phyloP scores from a whole-genome alignment of 2,329 filamentous ascomycete genomes.

The Botryotinia convoluta region DNA sequence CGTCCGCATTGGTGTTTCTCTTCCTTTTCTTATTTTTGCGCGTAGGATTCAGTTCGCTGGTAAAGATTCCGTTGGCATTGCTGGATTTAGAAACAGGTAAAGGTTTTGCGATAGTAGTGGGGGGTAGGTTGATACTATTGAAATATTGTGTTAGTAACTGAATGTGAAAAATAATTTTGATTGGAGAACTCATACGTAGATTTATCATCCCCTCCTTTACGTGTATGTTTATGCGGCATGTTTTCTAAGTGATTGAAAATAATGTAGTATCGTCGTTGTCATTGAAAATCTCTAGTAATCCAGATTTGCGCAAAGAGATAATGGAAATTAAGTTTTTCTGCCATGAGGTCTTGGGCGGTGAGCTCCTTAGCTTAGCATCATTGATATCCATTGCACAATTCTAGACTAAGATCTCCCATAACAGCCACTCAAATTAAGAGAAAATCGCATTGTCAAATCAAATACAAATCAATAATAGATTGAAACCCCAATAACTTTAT shows the following conservation, averaged over 20 bases:
- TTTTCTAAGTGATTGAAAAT: background rate
- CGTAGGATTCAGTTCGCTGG: slow-evolving; percentile 37
- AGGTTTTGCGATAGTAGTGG: slow-evolving; percentile 56
- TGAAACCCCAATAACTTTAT: too few species aligned
- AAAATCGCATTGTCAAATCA: background rate
- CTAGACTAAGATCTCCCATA: background rate
- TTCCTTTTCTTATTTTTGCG: slow-evolving; percentile 44
- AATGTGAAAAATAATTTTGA: background rate
- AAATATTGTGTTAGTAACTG: slow-evolving; percentile 30
- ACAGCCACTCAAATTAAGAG: background rate
- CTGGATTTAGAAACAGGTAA: slow-evolving; percentile 52
- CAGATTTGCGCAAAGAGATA: background rate
- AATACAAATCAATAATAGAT: background rate
- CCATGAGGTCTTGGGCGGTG: background rate
- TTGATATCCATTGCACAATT: background rate
- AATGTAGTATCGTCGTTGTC: background rate
- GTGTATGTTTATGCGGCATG: slow-evolving; percentile 89
- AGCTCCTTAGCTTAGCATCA: background rate
- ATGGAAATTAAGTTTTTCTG: slow-evolving; percentile 14
- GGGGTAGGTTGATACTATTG: slow-evolving; percentile 51
- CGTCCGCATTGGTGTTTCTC: slow-evolving; percentile 47
- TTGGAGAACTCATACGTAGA: slow-evolving; percentile 46
- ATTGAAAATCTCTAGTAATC: background rate
- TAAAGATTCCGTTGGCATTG: slow-evolving; percentile 40
- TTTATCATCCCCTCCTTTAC: slow-evolving; percentile 55